Conservation (phyloP, 2,329 filamentous ascomycete genomes). For the Cladosporium sphaerospermum region DNA sequence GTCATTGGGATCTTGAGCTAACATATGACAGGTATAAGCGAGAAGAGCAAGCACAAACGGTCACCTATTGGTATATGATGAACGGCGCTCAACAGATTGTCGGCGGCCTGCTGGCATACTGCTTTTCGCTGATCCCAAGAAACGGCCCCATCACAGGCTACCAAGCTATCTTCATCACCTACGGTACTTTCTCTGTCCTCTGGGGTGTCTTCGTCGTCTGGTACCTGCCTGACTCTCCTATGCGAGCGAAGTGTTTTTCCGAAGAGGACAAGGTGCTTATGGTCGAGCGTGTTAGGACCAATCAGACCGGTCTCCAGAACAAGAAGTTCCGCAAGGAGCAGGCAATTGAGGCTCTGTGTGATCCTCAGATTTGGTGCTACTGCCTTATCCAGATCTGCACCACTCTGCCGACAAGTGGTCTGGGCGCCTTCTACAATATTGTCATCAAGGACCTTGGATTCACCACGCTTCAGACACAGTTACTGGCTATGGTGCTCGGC, state of each 20-base stretch:
- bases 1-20: not conserved
- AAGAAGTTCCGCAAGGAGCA: constrained; percentile 48
- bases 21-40: constrained; percentile 46
- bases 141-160: constrained; percentile 40
- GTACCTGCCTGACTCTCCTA: constrained; percentile 63
- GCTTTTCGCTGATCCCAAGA: constrained; percentile 31
- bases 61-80: constrained; percentile 58
- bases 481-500: constrained; percentile 69
- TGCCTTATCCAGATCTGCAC: constrained; percentile 59
- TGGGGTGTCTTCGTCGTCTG: constrained; percentile 59
- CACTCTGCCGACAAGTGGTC: constrained; percentile 64
- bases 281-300: constrained; percentile 41
- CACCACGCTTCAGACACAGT: constrained; percentile 59
- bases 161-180: constrained; percentile 63
- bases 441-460: constrained; percentile 68
- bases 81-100: constrained; percentile 54
- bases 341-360: constrained; percentile 52
- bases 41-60: constrained; percentile 59
- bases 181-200: constrained; percentile 57
- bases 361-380: constrained; percentile 52
- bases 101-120: constrained; percentile 61
- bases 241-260: constrained; percentile 63
- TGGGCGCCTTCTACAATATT: constrained; percentile 68
- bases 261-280: constrained; percentile 55
- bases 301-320: constrained; percentile 43